phyloP scores from a whole-genome alignment of 1,284 basidiomycete genomes.

The Tilletia indica region DNA sequence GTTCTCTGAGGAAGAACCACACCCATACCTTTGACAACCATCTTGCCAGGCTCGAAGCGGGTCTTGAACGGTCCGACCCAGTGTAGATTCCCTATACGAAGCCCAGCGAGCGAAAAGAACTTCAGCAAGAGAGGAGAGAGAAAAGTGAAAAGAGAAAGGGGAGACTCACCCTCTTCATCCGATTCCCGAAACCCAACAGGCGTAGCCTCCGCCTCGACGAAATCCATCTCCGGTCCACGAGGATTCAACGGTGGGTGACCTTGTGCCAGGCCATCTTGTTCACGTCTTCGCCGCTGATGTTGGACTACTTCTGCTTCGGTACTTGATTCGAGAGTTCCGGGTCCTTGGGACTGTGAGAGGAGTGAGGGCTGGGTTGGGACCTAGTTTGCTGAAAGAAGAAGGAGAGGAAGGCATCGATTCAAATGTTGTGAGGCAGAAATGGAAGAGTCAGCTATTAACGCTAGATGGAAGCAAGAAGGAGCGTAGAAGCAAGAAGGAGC shows the following conservation, averaged over 20 bases:
- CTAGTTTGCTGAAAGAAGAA: constrained; percentile 24
- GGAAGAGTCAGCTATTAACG: too few species aligned
- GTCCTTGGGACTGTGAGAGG: neutral
- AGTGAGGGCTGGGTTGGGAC: constrained; percentile 14
- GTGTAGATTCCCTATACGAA: neutral
- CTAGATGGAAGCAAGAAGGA: neutral
- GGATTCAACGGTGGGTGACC: constrained; percentile 22
- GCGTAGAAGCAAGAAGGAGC: neutral
- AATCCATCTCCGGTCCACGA: constrained; percentile 23
- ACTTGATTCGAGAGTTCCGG: neutral
- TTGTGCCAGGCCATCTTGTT: neutral
- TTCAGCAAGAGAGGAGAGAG: neutral
- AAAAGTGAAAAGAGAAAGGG: neutral
- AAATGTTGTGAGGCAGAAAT: constrained; percentile 17
- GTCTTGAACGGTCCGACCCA: constrained; percentile 19
- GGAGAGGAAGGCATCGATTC: constrained; percentile 25
- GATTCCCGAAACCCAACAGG: constrained; percentile 25
- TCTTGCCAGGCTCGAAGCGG: constrained; percentile 16
- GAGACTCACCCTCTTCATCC: constrained; percentile 12
- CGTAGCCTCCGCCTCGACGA: constrained; percentile 18
- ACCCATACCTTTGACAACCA: constrained; percentile 20
- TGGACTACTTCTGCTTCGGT: neutral
- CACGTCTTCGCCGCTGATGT: neutral
- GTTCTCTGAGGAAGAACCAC: too few species aligned
- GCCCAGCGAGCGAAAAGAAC: neutral